Base-by-base conservation (phyloP, 192 early-diverging fungal species). In the Rhizophagus clarus region DNA sequence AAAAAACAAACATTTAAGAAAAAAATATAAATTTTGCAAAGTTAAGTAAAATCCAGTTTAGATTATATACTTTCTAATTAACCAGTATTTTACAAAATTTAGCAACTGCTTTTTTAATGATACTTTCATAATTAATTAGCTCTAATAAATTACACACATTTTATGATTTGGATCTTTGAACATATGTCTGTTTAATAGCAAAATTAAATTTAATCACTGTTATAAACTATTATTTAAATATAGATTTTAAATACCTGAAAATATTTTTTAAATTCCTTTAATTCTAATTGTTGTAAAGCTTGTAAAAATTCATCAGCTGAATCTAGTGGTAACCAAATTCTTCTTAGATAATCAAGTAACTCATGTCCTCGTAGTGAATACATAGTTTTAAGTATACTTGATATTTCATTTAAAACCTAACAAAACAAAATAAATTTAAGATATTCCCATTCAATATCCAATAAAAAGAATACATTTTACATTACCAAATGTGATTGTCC, bases 401-500 rank as follows among this genome's bases (percentile, higher is more conserved):
- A 81, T 60, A 91, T 91, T 79, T 91, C 90, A 34, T 85, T 85
- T 79, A 91, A 83, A 0, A 88, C 83, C 87, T 87, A 76, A 17
- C 15, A 76, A 64, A 40, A 37, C n/a, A 28, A 37, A 42, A 24
- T 4, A 51, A 78, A 51, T 8, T 40, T 40, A 7, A 40, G 8
- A 40, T 6, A 6, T 6, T 40, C 8, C 37, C 8, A 20, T 42
- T 22, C 26, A 45, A 28, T 29, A 89, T 89, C 73, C 89, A 0
- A 85, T 81, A 9, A 47, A 37, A 28, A 51, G 51, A 28, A 32
- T 49, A 56, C 12, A 9, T 26, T 22, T 28, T 0, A 24, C 32
- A 64, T 77, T 84, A 96, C 92, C 83, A 96, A 74, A 76, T 91
- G 81, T 7, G 91, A 86, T 83, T 95, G 92, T 2, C 93, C 96